phyloP scores from a whole-genome alignment of 345 rosid species.

The Ceriops zippeliana region DNA sequence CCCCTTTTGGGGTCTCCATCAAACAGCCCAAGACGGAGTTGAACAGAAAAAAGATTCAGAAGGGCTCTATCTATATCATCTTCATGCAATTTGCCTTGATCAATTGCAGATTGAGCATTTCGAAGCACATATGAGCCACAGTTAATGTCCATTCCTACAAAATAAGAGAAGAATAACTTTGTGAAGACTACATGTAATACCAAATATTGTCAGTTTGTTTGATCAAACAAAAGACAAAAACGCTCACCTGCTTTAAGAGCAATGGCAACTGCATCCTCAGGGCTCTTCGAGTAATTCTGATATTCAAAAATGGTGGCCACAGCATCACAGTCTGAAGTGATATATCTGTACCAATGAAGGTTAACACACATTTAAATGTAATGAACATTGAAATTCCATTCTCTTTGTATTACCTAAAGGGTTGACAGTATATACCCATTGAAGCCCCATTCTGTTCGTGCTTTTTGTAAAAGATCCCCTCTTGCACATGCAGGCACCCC shows the following conservation, averaged over 20 bases:
- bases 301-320: conserved; percentile 75
- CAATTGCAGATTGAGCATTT: conserved; percentile 23
- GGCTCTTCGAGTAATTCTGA: conserved; percentile 60
- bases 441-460: conserved; percentile 83
- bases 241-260: conserved; percentile 74
- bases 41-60: conserved; percentile 28
- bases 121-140: conserved; percentile 24
- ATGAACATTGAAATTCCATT: conserved; percentile 2
- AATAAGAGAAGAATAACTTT: background rate
- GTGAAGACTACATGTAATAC: background rate
- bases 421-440: conserved; percentile 46
- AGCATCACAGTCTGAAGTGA: conserved; percentile 94
- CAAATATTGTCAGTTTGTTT: conserved; percentile 3
- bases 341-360: conserved; percentile 47
- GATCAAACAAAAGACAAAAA: conserved; percentile 8
- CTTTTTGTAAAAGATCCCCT: conserved; percentile 56
- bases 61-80: conserved; percentile 32
- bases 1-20: conserved; percentile 28
- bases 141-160: conserved; percentile 27
- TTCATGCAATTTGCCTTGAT: conserved; percentile 22
- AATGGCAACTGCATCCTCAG: conserved; percentile 75
- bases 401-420: conserved; percentile 2
- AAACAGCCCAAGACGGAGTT: conserved; percentile 25
- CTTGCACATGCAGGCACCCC: conserved; percentile 88
- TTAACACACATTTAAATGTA: background rate